Evolutionary conservation across 2,329 filamentous ascomycete species (phyloP).

Genomic region (Botrytis aclada): DNA sequence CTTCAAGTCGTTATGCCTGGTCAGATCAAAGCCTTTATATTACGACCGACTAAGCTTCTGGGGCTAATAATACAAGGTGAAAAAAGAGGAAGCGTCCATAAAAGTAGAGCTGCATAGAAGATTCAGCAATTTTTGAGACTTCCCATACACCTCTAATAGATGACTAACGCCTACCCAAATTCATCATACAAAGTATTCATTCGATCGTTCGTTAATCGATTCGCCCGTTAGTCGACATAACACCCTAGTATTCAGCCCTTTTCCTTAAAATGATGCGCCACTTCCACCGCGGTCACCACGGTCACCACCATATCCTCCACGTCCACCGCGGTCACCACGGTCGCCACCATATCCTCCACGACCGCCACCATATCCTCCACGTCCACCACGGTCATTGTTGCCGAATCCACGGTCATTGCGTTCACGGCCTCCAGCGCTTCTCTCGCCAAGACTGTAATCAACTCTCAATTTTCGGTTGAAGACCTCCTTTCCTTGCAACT

Average conservation of each 20-base stretch:
- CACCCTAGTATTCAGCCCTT: not conserved
- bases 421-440: not conserved
- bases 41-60: conserved; percentile 26
- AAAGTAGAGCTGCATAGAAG: conserved; percentile 18
- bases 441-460: conserved; percentile 49
- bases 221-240: not conserved
- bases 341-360: not conserved
- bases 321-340: not conserved
- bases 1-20: conserved; percentile 22
- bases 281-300: conserved; percentile 6
- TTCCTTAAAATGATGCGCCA: conserved; percentile 6
- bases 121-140: conserved; percentile 32
- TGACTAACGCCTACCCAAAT: conserved; percentile 17
- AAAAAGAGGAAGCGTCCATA: conserved; percentile 23
- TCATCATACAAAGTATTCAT: conserved; percentile 22
- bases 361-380: not conserved
- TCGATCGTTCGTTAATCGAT: conserved; percentile 11
- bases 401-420: not conserved
- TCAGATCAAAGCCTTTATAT: conserved; percentile 29
- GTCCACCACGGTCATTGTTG: not conserved
- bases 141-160: conserved; percentile 16
- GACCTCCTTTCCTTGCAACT: conserved; percentile 55
- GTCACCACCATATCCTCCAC: conserved; percentile 7
- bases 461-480: conserved; percentile 64
- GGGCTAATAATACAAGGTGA: conserved; percentile 31